Base-by-base conservation (phyloP, 768 basidiomycete species). In the Russula earlei region DNA sequence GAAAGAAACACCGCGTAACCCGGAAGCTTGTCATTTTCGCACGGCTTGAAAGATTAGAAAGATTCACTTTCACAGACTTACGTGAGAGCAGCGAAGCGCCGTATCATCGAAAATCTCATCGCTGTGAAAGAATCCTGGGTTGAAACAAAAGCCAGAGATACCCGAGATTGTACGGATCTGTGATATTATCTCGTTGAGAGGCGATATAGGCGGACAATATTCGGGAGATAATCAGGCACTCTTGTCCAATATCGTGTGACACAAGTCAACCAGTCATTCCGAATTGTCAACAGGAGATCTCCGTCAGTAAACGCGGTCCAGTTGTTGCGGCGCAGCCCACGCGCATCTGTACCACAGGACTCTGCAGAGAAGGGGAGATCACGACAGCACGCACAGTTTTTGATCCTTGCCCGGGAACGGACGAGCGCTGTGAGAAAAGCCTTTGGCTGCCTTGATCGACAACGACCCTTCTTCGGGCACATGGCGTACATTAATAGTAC, bases 61-160 rank as follows among this genome's bases (percentile, higher is more conserved):
- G 24, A 24, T 27, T 24, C 48, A n/a, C n/a, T n/a, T 31, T 10
- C 5, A 22, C 40, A 31, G 19, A 20, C 22, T 38, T 46, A 46
- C 52, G 43, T 46, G 43, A 46, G 27, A 44, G 10, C 20, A 14
- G 9, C 10, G 19, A 44, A 29, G 37, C n/a, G 14, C 5, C 38
- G 40, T n/a, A n/a, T n/a, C n/a, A 27, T 29, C 8, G 33, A 33
- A 44, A 44, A 7, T 34, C 34, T 24, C 20, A 19, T 49, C 24
- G 8, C 0, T 4, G 14, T 4, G 14, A 27, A 20, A 40, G 15
- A n/a, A n/a, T 36, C 17, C 17, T 19, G 33, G 22, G 20, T 45
- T 19, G 4, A 3, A 6, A n/a, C 12, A 4, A 57, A 52, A 52
- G 56, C 38, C 45, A 57, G 44, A 56, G 55, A 56, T 52, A 7